phyloP scores from a whole-genome alignment of 257 asterid species.

The Nicotiana benthamiana region DNA sequence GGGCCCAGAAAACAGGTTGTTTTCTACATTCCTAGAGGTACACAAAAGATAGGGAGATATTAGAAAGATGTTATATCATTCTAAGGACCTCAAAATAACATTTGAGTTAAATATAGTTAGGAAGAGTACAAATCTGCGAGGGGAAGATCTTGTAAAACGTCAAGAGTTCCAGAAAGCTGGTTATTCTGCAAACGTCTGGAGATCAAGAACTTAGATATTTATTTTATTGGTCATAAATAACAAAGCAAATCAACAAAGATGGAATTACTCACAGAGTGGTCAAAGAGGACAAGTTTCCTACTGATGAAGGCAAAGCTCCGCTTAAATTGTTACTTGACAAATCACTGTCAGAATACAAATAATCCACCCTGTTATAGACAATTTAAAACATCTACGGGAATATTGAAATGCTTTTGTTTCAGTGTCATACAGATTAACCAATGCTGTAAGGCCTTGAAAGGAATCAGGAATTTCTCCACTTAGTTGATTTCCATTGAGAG shows the following conservation, averaged over 20 bases:
- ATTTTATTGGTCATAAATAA: not conserved
- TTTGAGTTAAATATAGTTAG: conserved; percentile 14
- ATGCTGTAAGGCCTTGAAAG: conserved; percentile 50
- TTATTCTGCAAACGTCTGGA: conserved; percentile 93
- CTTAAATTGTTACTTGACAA: conserved; percentile 77
- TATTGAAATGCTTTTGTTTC: not conserved
- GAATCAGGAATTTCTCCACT: conserved; percentile 94
- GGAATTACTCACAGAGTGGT: conserved; percentile 56
- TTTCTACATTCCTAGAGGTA: conserved; percentile 58
- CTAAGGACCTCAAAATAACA: not conserved
- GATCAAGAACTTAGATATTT: conserved; percentile 29
- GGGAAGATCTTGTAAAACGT: conserved; percentile 75
- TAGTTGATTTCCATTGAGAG: conserved; percentile 68
- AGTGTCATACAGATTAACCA: conserved; percentile 75
- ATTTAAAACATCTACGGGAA: conserved; percentile 7
- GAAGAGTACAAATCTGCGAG: conserved; percentile 68
- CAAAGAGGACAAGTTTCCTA: conserved; percentile 52
- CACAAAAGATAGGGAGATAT: conserved; percentile 10
- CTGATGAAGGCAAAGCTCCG: conserved; percentile 80
- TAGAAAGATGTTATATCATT: conserved; percentile 12
- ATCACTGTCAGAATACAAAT: conserved; percentile 49
- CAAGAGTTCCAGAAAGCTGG: conserved; percentile 90
- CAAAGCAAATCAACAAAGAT: not conserved
- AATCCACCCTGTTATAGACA: conserved; percentile 8
- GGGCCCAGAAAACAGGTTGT: conserved; percentile 84